Percentiles rank a stretch among this genome's conserved stretches.
These are phyloP conservation scores for Ambrosia hybrid DNA, from an alignment of 140 eudicot genomes.

Conservation along the genomic window DNA sequence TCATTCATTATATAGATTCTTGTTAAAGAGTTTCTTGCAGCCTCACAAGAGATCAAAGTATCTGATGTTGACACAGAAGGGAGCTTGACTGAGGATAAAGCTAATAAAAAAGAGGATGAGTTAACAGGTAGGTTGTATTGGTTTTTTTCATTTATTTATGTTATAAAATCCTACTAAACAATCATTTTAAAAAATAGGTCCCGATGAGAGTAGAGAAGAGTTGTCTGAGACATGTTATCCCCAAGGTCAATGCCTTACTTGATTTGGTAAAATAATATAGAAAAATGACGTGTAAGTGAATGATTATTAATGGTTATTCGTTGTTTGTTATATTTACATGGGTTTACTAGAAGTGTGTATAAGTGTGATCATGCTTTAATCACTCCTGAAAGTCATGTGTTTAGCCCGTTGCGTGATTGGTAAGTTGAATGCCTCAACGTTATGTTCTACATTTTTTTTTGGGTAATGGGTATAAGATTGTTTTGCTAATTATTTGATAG, in stretches of 20 bases:
- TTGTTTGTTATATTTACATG: slow-evolving; percentile 73
- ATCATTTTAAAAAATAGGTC: slow-evolving; percentile 41
- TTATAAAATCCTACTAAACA: slow-evolving; percentile 3
- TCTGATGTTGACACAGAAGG: slow-evolving; percentile 32
- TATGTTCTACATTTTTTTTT: not conserved
- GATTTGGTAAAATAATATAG: slow-evolving; percentile 5
- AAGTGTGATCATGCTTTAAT: slow-evolving; percentile 88
- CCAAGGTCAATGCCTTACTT: slow-evolving; percentile 54
- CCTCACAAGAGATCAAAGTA: slow-evolving; percentile 30
- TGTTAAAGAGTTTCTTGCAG: slow-evolving; percentile 64
- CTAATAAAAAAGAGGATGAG: slow-evolving; percentile 29
- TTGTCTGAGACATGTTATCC: slow-evolving; percentile 54
- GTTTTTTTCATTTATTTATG: slow-evolving; percentile 1
- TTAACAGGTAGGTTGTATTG: slow-evolving; percentile 37
- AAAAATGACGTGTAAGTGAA: slow-evolving; percentile 3
- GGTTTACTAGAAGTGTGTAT: slow-evolving; percentile 91
- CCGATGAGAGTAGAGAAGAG: slow-evolving; percentile 43
- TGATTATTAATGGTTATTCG: slow-evolving; percentile 12
- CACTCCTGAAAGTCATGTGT: slow-evolving; percentile 96
- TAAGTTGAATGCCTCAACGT: slow-evolving; percentile 31
- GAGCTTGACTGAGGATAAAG: slow-evolving; percentile 33
- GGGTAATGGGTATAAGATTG: not conserved
- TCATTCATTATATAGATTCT: not conserved
- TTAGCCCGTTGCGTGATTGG: slow-evolving; percentile 94
- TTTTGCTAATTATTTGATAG: slow-evolving; percentile 34